These are phyloP conservation scores for Pelargonium fulgidum DNA, from an alignment of 441 rosid species.

Conservation along the genomic window DNA sequence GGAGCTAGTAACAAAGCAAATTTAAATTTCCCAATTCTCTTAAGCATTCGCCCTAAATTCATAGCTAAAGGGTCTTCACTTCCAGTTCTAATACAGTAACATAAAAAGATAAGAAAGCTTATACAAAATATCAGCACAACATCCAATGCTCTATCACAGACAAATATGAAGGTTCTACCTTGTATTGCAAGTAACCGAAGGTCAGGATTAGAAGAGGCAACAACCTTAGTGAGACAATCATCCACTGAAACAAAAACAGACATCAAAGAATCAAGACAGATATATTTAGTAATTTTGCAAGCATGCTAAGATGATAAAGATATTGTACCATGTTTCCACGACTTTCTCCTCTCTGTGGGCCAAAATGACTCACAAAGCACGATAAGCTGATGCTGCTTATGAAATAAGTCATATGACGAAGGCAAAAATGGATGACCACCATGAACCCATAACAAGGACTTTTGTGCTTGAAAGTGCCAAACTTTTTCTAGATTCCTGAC, in stretches of 20 bases:
- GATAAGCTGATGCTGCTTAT: constrained; percentile 49
- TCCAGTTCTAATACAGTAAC: neutral
- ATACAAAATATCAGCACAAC: neutral
- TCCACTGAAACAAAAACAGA: constrained; percentile 31
- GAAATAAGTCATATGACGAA: constrained; percentile 44
- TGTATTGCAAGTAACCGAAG: constrained; percentile 72
- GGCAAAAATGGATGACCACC: constrained; percentile 92
- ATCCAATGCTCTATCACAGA: neutral
- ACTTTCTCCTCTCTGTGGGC: constrained; percentile 36
- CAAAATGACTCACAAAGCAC: constrained; percentile 58
- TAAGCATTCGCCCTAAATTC: neutral
- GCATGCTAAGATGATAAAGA: constrained; percentile 13
- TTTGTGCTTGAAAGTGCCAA: constrained; percentile 42
- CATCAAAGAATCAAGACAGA: neutral
- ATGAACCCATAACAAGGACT: constrained; percentile 78
- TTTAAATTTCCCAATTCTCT: neutral
- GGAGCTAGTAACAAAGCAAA: neutral
- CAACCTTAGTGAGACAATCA: constrained; percentile 36
- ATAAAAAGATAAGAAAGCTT: neutral
- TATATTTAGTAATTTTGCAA: neutral
- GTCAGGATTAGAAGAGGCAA: constrained; percentile 47
- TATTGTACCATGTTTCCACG: constrained; percentile 44
- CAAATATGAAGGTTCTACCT: constrained; percentile 39
- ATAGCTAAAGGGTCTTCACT: neutral
- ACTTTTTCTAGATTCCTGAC: constrained; percentile 44